Evolutionary conservation across 768 basidiomycete genomes (phyloP).

Genomic region (Mycena albidolilacea): DNA sequence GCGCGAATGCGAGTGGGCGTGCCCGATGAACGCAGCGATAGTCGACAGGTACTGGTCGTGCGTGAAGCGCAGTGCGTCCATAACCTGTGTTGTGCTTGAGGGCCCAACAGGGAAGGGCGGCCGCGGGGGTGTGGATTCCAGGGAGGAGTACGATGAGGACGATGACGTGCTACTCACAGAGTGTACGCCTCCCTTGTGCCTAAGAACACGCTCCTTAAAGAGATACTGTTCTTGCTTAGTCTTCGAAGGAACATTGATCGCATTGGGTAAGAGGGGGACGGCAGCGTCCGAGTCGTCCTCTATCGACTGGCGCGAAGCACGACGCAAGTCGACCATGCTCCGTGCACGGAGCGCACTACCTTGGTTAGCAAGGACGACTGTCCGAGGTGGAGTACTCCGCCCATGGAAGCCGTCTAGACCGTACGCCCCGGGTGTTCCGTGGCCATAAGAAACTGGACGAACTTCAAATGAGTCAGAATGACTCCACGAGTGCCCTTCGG

Average conservation of each 20-base stretch:
- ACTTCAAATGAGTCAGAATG: constrained; percentile 50
- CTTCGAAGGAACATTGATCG: constrained; percentile 40
- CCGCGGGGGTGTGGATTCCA: constrained; percentile 64
- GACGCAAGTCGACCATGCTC: constrained; percentile 69
- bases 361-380: constrained; percentile 34
- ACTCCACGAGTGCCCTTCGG: constrained; percentile 49
- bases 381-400: constrained; percentile 31
- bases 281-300: constrained; percentile 56
- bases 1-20: constrained; percentile 94
- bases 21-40: constrained; percentile 97
- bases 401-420: constrained; percentile 27
- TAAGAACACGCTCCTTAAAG: constrained; percentile 52
- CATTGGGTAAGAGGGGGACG: constrained; percentile 53
- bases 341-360: constrained; percentile 59
- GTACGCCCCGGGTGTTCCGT: constrained; percentile 42
- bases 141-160: constrained; percentile 81
- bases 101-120: constrained; percentile 83
- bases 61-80: constrained; percentile 83
- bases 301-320: constrained; percentile 41
- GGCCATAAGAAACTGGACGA: constrained; percentile 46
- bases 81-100: constrained; percentile 75
- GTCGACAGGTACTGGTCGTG: constrained; percentile 94
- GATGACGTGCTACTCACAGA: constrained; percentile 84
- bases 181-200: constrained; percentile 59
- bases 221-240: constrained; percentile 58